Evolutionary conservation across 2,329 filamentous ascomycete species (phyloP).

Genomic region (Cercospora beticola): DNA sequence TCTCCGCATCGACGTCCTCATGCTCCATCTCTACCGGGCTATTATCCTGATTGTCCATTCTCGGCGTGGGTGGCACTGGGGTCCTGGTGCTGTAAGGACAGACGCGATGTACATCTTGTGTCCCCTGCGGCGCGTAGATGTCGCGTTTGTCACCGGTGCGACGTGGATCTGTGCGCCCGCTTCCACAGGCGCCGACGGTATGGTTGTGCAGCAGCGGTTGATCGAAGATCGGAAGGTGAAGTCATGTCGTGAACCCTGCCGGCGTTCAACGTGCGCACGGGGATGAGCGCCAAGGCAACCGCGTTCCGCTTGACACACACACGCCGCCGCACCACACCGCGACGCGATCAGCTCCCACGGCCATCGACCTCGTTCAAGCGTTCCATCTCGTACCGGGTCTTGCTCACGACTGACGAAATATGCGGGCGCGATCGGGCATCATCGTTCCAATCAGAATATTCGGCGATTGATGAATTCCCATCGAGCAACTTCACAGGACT

Average conservation of each 20-base stretch:
- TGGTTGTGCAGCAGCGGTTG: not conserved
- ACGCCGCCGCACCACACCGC: not conserved
- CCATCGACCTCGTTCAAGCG: not conserved
- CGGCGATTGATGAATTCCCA: not conserved
- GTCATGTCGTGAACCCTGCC: conserved; percentile 3
- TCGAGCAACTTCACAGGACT: not conserved
- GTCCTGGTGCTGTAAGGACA: not conserved
- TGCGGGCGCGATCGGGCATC: not conserved
- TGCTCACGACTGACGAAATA: not conserved
- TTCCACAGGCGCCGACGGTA: conserved; percentile 6
- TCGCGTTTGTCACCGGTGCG: not conserved
- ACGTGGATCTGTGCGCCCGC: conserved; percentile 8
- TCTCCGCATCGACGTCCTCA: not conserved
- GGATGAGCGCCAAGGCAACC: not conserved
- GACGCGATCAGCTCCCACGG: not conserved
- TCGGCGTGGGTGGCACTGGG: not conserved
- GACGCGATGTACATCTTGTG: conserved; percentile 10
- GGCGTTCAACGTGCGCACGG: not conserved
- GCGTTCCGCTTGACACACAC: not conserved
- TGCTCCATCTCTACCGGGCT: not conserved
- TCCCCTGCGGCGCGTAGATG: not conserved
- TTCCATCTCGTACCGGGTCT: not conserved
- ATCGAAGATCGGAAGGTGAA: not conserved
- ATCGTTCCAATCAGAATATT: not conserved
- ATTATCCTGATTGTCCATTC: not conserved